Base-by-base conservation (phyloP, 495 filamentous ascomycete species). In the Xylaria telfairii region DNA sequence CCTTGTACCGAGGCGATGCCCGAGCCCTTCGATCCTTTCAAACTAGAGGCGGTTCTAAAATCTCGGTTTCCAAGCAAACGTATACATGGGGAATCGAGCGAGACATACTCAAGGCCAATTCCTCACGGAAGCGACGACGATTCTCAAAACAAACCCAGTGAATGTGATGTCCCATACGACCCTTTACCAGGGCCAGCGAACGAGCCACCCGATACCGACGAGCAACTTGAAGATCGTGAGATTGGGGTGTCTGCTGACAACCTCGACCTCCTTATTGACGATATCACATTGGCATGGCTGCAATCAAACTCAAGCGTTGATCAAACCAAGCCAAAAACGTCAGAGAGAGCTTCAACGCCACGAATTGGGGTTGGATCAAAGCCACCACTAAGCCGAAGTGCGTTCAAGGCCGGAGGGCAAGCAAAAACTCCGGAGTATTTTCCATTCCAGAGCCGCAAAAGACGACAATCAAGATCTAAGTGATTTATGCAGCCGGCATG, bases 341-440 rank as follows among this genome's bases (percentile, higher is more conserved):
- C 12, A 68, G 65, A 61, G 30, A 70, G 70, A 3, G 4, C 26
- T 2, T 28, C 65, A 1, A 62, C 71, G 15, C 76, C 74, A 17
- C 74, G 76, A 13, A 75, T 78, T n/a, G 37, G 63, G 32, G 49
- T 28, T 4, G 76, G 76, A 6, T 78, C 76, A 1, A 73, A 70
- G 37, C 76, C 76, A 42, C 76, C 75, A 21, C 73, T 76, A 0
- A 75, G 72, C 15, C 39, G 67, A 34, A 78, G 76, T 21, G 72
- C 76, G 3, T 37, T 4, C 34, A 37, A 37, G 34, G 34, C 4
- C 8, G 4, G 3, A 8, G 34, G 34, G 8, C 34, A 37, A 37
- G 34, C 9, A 24, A 62, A 44, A 17, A n/a, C 67, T 13, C 68
- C 71, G 3, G n/a, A 9, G n/a, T 78, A 78, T 32, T 78, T 78